Conservation (phyloP, 108 stramenopile genomes). For the Pseudonitzschia pungens region DNA sequence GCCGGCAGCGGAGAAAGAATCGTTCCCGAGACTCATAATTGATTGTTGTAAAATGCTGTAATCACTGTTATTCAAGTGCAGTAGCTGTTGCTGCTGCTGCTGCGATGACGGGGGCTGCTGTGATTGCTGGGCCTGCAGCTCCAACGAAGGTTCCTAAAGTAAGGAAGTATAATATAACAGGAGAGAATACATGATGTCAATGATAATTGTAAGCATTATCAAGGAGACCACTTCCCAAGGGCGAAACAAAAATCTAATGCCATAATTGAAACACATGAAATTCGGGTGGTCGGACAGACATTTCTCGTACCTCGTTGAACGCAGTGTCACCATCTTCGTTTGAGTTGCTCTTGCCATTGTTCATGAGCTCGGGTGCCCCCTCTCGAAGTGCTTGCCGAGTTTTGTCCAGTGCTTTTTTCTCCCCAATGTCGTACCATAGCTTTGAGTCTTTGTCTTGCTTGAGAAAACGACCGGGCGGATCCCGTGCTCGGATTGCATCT, state of each 20-base stretch:
- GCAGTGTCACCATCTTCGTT: slow-evolving; percentile 26
- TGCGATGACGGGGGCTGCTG: too few relatives aligned
- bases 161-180: slow-evolving; percentile 6
- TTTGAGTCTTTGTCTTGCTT: slow-evolving; percentile 80
- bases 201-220: background rate
- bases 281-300: slow-evolving; percentile 10
- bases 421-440: slow-evolving; percentile 85
- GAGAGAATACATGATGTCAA: background rate
- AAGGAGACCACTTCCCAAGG: too few relatives aligned
- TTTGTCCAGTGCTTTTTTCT: slow-evolving; percentile 87
- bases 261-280: background rate
- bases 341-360: slow-evolving; percentile 32
- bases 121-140: background rate
- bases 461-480: slow-evolving; percentile 83
- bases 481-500: slow-evolving; percentile 64
- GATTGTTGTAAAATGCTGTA: slow-evolving; percentile 5
- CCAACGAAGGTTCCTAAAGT: background rate
- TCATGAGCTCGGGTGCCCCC: slow-evolving; percentile 78
- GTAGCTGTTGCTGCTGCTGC: background rate
- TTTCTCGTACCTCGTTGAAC: slow-evolving; percentile 34
- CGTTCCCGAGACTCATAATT: background rate
- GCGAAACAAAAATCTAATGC: background rate
- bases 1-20: background rate
- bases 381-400: slow-evolving; percentile 85
- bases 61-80: background rate